Base-by-base conservation (phyloP, 192 early-diverging fungal species). In the Coemansia sp. region DNA sequence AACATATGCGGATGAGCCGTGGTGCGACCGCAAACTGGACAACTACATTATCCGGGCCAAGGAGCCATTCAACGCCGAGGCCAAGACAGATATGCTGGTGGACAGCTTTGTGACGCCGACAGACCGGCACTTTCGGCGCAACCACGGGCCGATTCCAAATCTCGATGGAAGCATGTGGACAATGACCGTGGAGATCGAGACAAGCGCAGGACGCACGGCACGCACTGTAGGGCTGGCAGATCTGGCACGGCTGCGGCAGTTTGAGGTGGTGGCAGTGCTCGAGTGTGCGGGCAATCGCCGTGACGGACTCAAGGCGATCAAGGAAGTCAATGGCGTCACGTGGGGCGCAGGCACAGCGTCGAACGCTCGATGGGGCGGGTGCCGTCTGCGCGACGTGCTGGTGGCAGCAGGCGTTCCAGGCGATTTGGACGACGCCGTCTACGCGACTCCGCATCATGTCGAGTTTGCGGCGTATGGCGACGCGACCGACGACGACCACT, bases 211-310 rank as follows among this genome's bases (percentile, higher is more conserved):
- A 1, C 20, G 17, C 23, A 21, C 26, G 52, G 73, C 60, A 23
- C 66, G 64, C 26, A 85, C 66, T 28, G 28, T 85, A n/a, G 49
- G 71, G 1, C 60, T 91, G 6, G 57, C 67, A 1, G 85, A 91
- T 14, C 50, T 93, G 34, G 82, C 73, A 37, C 51, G 74, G 49
- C 86, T 85, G 36, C 73, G 65, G 31, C 83, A 87, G 56, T 68
- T 71, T 14, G 69, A 81, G 28, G 83, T 93, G 3, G 83, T 84
- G 25, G 90, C 86, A 7, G 84, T 84, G 26, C 77, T 90, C n/a
- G 85, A 94, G 78, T 94, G 93, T 64, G 93, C 93, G 17, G 93
- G 93, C 23, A 94, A 94, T 64, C 82, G 93, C 26, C 82, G 93
- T 34, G 88, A 91, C 49, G 89, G 91, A 4, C 86, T 93, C 65